phyloP scores from a whole-genome alignment of 2,329 filamentous ascomycete species.

The Ascochyta lentis region DNA sequence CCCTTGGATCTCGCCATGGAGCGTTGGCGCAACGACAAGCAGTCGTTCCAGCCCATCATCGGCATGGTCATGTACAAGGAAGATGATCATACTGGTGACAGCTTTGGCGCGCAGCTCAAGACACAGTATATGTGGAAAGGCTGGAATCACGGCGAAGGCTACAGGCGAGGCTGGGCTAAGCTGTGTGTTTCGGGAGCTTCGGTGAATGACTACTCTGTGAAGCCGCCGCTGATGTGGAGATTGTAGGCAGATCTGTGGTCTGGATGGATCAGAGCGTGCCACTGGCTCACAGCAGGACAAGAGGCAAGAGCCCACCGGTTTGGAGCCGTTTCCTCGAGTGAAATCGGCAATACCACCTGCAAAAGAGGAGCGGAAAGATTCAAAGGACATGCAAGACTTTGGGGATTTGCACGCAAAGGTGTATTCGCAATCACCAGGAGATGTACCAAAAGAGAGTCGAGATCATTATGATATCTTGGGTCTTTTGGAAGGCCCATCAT shows the following conservation, averaged over 20 bases:
- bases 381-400: neutral
- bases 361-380: neutral
- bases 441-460: neutral
- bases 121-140: conserved; percentile 14
- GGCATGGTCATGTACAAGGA: conserved; percentile 21
- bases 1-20: conserved; percentile 10
- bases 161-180: conserved; percentile 13
- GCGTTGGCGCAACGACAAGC: conserved; percentile 20
- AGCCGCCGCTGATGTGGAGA: conserved; percentile 1
- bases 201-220: neutral
- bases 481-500: neutral
- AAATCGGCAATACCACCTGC: neutral
- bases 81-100: neutral
- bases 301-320: neutral
- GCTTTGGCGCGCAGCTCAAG: neutral
- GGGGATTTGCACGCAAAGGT: neutral
- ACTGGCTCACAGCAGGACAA: neutral
- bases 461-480: neutral
- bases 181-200: conserved; percentile 1
- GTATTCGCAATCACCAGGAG: neutral
- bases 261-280: neutral
- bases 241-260: neutral
- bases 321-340: neutral
- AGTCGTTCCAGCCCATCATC: conserved; percentile 4
- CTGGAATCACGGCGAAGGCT: conserved; percentile 9